phyloP scores from a whole-genome alignment of 345 rosid genomes.

The Boechera divaricarpa region DNA sequence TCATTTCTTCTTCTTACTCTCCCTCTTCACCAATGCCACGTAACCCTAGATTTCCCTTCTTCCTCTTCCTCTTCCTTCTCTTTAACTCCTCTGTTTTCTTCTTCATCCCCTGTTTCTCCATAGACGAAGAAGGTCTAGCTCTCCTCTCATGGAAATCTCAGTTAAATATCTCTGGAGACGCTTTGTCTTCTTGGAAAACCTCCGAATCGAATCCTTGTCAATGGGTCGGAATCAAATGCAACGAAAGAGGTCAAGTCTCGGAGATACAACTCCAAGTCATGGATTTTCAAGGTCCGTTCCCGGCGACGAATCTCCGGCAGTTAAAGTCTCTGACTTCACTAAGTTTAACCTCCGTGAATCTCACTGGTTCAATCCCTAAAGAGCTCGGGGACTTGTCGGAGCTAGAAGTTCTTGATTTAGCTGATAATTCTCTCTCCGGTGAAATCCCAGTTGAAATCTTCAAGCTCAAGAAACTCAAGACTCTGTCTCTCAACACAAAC shows the following conservation, averaged over 20 bases:
- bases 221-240: conserved; percentile 84
- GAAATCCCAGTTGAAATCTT: conserved; percentile 75
- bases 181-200: conserved; percentile 64
- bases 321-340: conserved; percentile 64
- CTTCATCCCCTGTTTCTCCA: conserved; percentile 57
- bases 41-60: conserved; percentile 53
- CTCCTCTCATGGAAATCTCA: conserved; percentile 81
- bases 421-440: conserved; percentile 76
- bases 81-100: conserved; percentile 50
- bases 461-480: conserved; percentile 61
- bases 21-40: conserved; percentile 67
- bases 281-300: conserved; percentile 73
- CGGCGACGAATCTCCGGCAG: conserved; percentile 63
- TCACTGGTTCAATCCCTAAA: conserved; percentile 72
- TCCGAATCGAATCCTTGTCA: conserved; percentile 63
- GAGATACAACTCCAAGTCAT: conserved; percentile 61
- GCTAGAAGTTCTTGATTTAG: conserved; percentile 65
- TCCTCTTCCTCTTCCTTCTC: conserved; percentile 55
- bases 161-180: conserved; percentile 59
- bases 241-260: conserved; percentile 58
- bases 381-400: conserved; percentile 67
- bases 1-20: conserved; percentile 30
- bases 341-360: conserved; percentile 69
- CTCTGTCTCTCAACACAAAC: conserved; percentile 70
- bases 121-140: conserved; percentile 73